Conservation (phyloP, 805 yeast species). For the Yarrowia keelungensis region DNA sequence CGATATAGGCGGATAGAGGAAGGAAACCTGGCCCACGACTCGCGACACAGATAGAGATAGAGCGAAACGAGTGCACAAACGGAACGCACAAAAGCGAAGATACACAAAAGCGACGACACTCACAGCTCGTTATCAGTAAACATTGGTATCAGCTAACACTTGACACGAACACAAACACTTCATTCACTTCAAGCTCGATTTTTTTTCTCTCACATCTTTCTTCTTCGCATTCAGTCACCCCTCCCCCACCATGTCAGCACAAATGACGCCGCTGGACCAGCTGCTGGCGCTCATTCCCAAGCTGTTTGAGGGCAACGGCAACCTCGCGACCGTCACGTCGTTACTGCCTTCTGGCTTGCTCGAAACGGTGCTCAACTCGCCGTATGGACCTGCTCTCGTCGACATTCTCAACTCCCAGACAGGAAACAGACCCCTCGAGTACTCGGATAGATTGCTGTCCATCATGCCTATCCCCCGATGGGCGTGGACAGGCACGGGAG, state of each 20-base stretch:
- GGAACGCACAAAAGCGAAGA: background rate
- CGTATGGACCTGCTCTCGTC: constrained; percentile 16
- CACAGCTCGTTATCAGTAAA: no score
- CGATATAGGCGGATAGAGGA: background rate
- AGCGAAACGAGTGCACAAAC: no score
- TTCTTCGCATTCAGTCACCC: no score
- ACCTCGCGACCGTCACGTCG: constrained; percentile 31
- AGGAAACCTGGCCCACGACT: background rate
- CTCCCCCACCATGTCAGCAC: constrained; percentile 9
- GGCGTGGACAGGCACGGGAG: constrained; percentile 36
- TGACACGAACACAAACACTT: no score
- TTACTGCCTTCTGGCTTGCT: constrained; percentile 3
- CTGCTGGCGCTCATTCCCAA: constrained; percentile 16
- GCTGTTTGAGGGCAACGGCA: constrained; percentile 34
- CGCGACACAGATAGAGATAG: no score
- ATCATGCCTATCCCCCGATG: constrained; percentile 28
- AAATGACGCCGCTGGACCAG: constrained; percentile 22
- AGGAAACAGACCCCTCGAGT: constrained; percentile 33
- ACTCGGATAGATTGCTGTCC: constrained; percentile 33
- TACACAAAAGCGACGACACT: background rate
- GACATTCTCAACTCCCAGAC: constrained; percentile 33
- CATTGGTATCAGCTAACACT: no score
- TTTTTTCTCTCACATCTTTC: no score
- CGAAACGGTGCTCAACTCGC: constrained; percentile 31
- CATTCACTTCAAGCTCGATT: no score